These are phyloP conservation scores for Monilinia laxa DNA, from an alignment of 2,329 filamentous ascomycete species.

Conservation along the genomic window DNA sequence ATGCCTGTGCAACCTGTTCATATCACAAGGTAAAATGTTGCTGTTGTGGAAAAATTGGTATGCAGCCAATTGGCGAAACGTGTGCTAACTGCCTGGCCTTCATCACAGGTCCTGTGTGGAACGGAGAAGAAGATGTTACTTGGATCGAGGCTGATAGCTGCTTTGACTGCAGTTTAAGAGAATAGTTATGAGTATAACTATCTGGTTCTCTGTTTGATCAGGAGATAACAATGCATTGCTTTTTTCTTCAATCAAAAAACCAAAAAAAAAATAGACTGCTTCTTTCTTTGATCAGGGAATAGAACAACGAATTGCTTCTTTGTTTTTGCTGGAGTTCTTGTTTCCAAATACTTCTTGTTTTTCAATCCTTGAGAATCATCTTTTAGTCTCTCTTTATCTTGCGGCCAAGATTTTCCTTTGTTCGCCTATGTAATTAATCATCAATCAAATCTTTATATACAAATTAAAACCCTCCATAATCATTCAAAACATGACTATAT, in stretches of 20 bases:
- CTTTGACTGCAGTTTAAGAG: not conserved
- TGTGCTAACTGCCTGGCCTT: not conserved
- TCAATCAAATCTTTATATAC: not conserved
- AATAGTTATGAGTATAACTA: not conserved
- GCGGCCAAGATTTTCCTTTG: not conserved
- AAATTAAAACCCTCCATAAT: not conserved
- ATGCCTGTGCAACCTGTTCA: not conserved
- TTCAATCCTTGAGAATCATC: no score
- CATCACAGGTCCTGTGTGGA: not conserved
- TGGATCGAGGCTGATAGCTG: not conserved
- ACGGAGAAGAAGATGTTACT: not conserved
- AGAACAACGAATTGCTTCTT: not conserved
- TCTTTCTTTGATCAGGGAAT: not conserved
- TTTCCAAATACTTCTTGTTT: no score
- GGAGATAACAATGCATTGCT: no score
- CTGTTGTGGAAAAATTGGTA: not conserved
- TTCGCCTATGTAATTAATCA: not conserved
- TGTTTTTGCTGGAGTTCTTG: not conserved
- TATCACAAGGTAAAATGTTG: slow-evolving; percentile 7
- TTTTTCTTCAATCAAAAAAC: no score
- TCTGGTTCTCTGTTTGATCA: not conserved
- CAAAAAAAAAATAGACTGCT: no score
- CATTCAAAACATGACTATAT: no score
- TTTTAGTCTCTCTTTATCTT: not conserved
- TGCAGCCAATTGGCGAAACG: not conserved